Conservation (phyloP, 1,284 basidiomycete genomes). For the Wallemia hederae region DNA sequence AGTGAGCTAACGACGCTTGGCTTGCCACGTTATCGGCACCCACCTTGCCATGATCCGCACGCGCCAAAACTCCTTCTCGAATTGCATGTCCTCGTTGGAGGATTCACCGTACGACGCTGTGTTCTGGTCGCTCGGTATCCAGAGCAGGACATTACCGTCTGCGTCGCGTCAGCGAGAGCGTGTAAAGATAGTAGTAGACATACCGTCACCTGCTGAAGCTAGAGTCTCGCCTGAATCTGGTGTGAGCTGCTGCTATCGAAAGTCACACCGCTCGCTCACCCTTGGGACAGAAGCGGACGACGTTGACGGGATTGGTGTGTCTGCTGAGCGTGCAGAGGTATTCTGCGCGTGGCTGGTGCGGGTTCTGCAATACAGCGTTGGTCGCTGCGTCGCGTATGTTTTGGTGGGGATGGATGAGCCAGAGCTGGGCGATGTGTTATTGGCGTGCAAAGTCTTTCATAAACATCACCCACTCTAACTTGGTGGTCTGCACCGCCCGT, state of each 20-base stretch:
- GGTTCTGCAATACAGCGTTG: conserved; percentile 18
- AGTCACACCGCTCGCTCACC: conserved; percentile 23
- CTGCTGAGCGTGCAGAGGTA: conserved; percentile 78
- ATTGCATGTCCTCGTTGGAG: conserved; percentile 40
- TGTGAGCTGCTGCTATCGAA: not conserved
- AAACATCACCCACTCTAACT: conserved; percentile 42
- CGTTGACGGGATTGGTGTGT: conserved; percentile 86
- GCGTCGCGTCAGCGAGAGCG: not conserved
- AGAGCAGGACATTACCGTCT: conserved; percentile 94
- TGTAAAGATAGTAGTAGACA: conserved; percentile 12
- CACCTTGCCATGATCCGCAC: conserved; percentile 63
- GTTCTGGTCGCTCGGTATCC: conserved; percentile 53
- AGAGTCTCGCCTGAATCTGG: conserved; percentile 39
- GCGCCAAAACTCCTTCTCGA: conserved; percentile 89
- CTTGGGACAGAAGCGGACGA: conserved; percentile 80
- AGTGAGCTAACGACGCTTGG: not conserved
- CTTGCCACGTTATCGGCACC: conserved; percentile 6
- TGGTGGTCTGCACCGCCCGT: conserved; percentile 93
- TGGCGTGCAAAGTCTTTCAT: too few relatives aligned
- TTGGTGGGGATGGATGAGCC: conserved; percentile 73
- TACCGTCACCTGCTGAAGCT: conserved; percentile 82
- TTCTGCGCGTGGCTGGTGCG: conserved; percentile 65
- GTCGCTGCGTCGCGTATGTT: conserved; percentile 28
- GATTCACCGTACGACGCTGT: conserved; percentile 24
- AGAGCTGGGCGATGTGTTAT: conserved; percentile 27